phyloP scores from a whole-genome alignment of 192 early-diverging fungal species.

The Entomortierella lignicola region DNA sequence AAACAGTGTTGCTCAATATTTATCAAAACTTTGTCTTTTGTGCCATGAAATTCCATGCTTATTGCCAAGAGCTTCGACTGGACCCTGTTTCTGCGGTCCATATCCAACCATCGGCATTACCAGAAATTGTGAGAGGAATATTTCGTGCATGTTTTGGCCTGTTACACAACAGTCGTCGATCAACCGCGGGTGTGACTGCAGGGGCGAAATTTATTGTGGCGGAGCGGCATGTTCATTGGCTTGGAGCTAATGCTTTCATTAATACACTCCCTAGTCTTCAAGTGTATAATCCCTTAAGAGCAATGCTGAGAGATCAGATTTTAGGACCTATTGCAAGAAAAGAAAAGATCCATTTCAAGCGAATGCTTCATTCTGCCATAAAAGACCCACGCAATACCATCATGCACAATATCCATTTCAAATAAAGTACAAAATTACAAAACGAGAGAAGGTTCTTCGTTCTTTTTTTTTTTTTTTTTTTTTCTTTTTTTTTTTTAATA shows the following conservation, averaged over 20 bases:
- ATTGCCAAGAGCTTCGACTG: conserved; percentile 25
- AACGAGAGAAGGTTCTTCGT: neutral
- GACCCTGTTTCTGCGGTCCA: conserved; percentile 20
- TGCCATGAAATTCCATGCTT: conserved; percentile 74
- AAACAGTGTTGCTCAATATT: conserved; percentile 77
- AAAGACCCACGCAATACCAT: conserved; percentile 30
- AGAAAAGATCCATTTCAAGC: conserved; percentile 19
- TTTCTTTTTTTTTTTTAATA: neutral
- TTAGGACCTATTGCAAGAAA: neutral
- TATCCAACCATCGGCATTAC: conserved; percentile 12
- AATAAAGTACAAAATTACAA: neutral
- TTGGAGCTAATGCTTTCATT: conserved; percentile 36
- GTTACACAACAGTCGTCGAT: conserved; percentile 31
- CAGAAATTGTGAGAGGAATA: conserved; percentile 14
- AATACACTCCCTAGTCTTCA: conserved; percentile 11
- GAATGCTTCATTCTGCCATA: conserved; percentile 20
- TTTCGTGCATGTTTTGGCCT: conserved; percentile 27
- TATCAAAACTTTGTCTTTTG: conserved; percentile 81
- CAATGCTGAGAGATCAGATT: conserved; percentile 13
- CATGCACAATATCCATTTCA: conserved; percentile 26
- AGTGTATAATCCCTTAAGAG: conserved; percentile 11
- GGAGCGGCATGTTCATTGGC: conserved; percentile 47
- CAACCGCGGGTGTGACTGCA: conserved; percentile 12
- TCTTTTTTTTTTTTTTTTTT: neutral
- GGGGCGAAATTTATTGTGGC: conserved; percentile 11